Percentiles rank a stretch among this genome's conserved stretches.
Conservation (phyloP, 208 protist genomes). For the Borovskyia barvae region DNA sequence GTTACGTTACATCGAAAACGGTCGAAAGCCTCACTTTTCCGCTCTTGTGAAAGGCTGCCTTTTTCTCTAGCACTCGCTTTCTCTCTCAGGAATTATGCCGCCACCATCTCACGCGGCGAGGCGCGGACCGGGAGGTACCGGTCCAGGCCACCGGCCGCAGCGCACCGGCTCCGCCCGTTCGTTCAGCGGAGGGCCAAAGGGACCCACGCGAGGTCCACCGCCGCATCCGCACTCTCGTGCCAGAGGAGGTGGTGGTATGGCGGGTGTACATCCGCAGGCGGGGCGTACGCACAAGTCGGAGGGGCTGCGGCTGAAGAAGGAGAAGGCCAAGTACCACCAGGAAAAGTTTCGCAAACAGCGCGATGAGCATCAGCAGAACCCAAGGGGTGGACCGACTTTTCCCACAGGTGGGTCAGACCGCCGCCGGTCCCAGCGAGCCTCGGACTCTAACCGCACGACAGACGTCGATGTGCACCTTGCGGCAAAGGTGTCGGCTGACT, state of each 20-base stretch:
- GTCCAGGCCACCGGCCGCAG: slow-evolving; percentile 7
- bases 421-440: not conserved
- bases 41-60: no score
- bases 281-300: not conserved
- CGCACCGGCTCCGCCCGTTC: not conserved
- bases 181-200: not conserved
- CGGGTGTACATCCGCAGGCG: no score
- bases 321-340: slow-evolving; percentile 51
- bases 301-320: slow-evolving; percentile 50
- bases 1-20: no score
- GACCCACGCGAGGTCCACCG: no score
- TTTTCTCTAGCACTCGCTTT: slow-evolving; percentile 3
- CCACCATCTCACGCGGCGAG: slow-evolving; percentile 22
- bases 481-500: slow-evolving; percentile 67
- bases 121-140: slow-evolving; percentile 20
- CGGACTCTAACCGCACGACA: slow-evolving; percentile 46
- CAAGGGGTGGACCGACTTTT: not conserved
- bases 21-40: no score
- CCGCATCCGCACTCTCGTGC: no score
- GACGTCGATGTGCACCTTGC: slow-evolving; percentile 80
- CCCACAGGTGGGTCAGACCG: not conserved
- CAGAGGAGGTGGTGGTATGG: no score
- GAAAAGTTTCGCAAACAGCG: slow-evolving; percentile 51
- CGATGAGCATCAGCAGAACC: slow-evolving; percentile 11
- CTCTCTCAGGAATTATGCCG: slow-evolving; percentile 5